Conservation (phyloP, 495 filamentous ascomycete genomes). For the Delitschia confertaspora region DNA sequence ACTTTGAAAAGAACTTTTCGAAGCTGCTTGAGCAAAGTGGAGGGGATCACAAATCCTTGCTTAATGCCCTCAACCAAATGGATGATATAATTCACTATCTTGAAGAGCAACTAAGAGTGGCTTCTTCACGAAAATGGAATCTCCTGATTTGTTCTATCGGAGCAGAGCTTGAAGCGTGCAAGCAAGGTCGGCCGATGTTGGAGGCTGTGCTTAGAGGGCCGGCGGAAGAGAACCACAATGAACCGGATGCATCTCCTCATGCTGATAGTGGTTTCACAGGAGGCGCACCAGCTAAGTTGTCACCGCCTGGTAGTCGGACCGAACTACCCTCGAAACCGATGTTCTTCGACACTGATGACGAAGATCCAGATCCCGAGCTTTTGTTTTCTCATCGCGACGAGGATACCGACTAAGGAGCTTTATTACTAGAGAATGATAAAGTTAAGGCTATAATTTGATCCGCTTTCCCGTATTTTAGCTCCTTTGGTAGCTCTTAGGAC, state of each 20-base stretch:
- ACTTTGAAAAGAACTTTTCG: conserved; percentile 59
- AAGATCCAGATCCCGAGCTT: conserved; percentile 36
- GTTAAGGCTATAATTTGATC: too few relatives aligned
- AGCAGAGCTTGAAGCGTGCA: conserved; percentile 78
- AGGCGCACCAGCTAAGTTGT: too few relatives aligned
- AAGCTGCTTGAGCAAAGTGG: conserved; percentile 41
- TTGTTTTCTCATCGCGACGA: conserved; percentile 38
- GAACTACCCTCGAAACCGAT: conserved; percentile 6
- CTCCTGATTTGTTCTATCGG: conserved; percentile 80
- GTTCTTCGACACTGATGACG: conserved; percentile 26
- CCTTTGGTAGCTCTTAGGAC: too few relatives aligned
- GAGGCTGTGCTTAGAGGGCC: conserved; percentile 38
- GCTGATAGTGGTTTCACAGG: too few relatives aligned
- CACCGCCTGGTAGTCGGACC: background rate
- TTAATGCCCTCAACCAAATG: conserved; percentile 45
- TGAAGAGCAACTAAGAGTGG: conserved; percentile 51
- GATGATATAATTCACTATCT: conserved; percentile 48
- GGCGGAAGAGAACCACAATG: conserved; percentile 7
- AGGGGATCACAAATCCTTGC: conserved; percentile 29
- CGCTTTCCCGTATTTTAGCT: too few relatives aligned
- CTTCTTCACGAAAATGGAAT: conserved; percentile 68
- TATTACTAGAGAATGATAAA: too few relatives aligned
- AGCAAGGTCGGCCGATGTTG: conserved; percentile 58
- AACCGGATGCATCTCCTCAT: too few relatives aligned
- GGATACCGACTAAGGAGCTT: conserved; percentile 25